Base-by-base conservation (phyloP, 2,329 filamentous ascomycete genomes). In the Lasiodiplodia citricola region DNA sequence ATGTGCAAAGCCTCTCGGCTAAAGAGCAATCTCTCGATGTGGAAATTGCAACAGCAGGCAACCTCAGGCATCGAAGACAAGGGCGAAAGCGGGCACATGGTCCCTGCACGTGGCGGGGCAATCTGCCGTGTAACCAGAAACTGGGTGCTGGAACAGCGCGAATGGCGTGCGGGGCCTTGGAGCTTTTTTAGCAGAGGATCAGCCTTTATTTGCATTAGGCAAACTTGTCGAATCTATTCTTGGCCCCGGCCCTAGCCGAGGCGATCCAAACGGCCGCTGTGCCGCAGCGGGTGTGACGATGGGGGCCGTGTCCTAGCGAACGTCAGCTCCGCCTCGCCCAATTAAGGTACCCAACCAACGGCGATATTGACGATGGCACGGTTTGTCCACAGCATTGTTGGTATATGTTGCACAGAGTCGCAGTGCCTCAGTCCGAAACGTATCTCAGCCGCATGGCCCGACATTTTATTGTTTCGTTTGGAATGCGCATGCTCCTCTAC, bases 321-420 rank as follows among this genome's bases (percentile, higher is more conserved):
- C 65, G 54, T 71, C 60, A 50, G 69, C 69, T 69, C 70, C 70
- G 71, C 70, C 65, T 70, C 71, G 72, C 71, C 57, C 74, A 74
- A 67, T 69, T 71, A 70, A 69, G 72, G 72, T 70, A 54, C 31
- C 35, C 35, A 60, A 68, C 73, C 72, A 72, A 73, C 67, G 68
- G 68, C 70, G 71, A 58, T 67, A 69, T 69, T 41, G 44, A 47
- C 44, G 41, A n/a, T 21, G 28, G 50, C 69, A 67, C 70, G 68
- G 70, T 57, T 68, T 70, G 71, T 68, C 70, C 68, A 67, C 67
- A 70, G 72, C 67, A 70, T 68, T 68, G 67, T 73, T 70, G 74
- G 72, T 67, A 71, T 76, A 76, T 72, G 73, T 70, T 66, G 67
- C 66, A 68, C 68, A 70, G 69, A 70, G 73, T 72, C 73, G 64